Base-by-base conservation (phyloP, 2,329 filamentous ascomycete genomes). In the Blumeria graminis region DNA sequence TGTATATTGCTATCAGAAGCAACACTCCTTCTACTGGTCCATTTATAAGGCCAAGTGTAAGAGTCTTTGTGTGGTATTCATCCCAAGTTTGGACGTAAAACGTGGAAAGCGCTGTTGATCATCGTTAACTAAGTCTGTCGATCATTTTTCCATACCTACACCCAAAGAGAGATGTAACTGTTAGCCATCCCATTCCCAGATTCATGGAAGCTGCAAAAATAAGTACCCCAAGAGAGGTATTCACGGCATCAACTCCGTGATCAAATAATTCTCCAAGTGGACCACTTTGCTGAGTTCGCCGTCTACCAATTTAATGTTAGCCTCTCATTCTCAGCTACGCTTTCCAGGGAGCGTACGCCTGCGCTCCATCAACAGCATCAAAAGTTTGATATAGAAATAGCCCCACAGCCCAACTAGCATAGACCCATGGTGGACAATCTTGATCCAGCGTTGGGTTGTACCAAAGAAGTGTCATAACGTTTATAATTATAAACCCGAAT, bases 61-160 rank as follows among this genome's bases (percentile, higher is more conserved):
- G 77, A 3, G 89, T 92, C 69, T 95, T 89, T 55, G 92, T 98
- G 71, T 96, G 90, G 71, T 96, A 98, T 69, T 96, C 92, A 66
- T 98, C 92, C 92, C 92, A 98, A 36, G 92, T 96, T 69, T 96
- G 92, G 45, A 96, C 84, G 69, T 96, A 96, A 70, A 98, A 98
- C n/a, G 92, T 95, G 64, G 93, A 74, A 58, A 90, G 79, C 6
- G 85, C 83, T 87, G 59, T 11, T n/a, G 14, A 22, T 16, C 13
- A 55, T 61, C 59, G 62, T 54, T 33, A 60, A 28, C 22, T 28
- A 28, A 28, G 22, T 28, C 22, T 28, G 22, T 28, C 22, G 22
- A 4, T 28, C 22, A 28, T 28, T 28, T 28, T 28, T 16, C 7
- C 0, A 13, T 10, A 69, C 79, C 60, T 72, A 87, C 85, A 82